Base-by-base conservation (phyloP, 257 asterid species). In the Euphrasia confusa region DNA sequence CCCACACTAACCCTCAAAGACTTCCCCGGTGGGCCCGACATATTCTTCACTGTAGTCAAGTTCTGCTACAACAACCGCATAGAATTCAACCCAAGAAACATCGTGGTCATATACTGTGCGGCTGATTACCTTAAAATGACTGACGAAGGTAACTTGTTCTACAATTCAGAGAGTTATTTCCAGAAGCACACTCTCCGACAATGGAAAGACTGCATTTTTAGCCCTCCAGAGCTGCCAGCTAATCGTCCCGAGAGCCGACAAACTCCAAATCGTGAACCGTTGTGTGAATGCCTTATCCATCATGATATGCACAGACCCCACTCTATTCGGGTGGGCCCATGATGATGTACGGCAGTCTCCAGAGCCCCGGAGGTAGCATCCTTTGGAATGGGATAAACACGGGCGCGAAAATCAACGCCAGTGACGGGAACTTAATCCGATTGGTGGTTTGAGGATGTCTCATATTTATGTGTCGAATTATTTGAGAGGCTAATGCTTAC, bases 291-390 rank as follows among this genome's bases (percentile, higher is more conserved):
- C 95, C 1, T 60, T 93, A 65, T 81, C 97, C 30, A 86, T 85
- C 35, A 89, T 89, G 99, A 86, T 79, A 63, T 84, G 94, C 68
- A 92, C 99, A 4, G 99, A 92, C 60, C 93, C 94, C 49, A 80
- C 86, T 67, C 74, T 89, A 54, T 93, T 89, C 62, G 99, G 99
- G 21, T 93, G 99, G n/a, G 99, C 99, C 99, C n/a, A 87, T 93
- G 99, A 73, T 71, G 90, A 85, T 93, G 97, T 89, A 93, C 48
- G 99, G 97, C 27, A 82, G 94, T 69, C 73, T 83, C 58, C 99
- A 93, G 60, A 93, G 97, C 83, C 99, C 99, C 7, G 95, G 95
- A 17, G 99, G 99, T 63, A 93, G 97, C 81, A 89, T 93, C 42
- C 74, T 93, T 14, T 93, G 99, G 99, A 93, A 93, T 32, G 99